These are phyloP conservation scores for Tetrastigma voinierianum DNA, from an alignment of 164 flowering plant species.

Conservation along the genomic window DNA sequence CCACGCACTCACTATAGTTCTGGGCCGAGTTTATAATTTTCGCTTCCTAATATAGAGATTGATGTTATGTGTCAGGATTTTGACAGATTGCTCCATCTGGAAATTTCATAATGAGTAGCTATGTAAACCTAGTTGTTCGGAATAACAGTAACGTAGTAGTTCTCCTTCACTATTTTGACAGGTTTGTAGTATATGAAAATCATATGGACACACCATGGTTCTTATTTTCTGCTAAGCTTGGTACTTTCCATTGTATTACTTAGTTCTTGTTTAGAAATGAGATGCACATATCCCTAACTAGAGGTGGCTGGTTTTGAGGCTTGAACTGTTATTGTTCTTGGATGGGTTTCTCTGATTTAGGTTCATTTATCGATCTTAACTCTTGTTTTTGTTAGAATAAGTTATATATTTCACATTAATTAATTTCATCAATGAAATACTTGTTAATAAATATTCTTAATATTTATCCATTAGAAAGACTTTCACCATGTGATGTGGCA, in stretches of 20 bases:
- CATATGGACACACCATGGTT: too few species aligned
- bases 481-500: constrained; percentile 69
- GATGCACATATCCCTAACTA: constrained; percentile 75
- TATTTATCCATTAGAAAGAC: constrained; percentile 41
- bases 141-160: constrained; percentile 55
- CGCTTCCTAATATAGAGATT: too few species aligned
- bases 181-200: constrained; percentile 36
- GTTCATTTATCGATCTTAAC: constrained; percentile 28
- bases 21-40: too few species aligned
- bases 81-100: constrained; percentile 51
- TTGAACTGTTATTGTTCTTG: constrained; percentile 92
- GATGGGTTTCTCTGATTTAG: constrained; percentile 97
- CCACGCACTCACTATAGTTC: too few species aligned
- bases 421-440: neutral
- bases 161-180: constrained; percentile 94
- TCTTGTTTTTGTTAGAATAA: neutral
- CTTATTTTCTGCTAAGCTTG: neutral
- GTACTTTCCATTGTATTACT: constrained; percentile 31
- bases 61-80: too few species aligned
- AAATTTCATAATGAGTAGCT: constrained; percentile 71
- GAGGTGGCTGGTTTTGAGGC: constrained; percentile 91
- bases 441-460: neutral
- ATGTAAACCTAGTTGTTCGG: constrained; percentile 57
- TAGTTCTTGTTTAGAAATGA: constrained; percentile 98
- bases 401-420: neutral